Evolutionary conservation across 2,329 filamentous ascomycete genomes (phyloP), one percentile per base, ranked within the genome.

Genomic region (Metarhizium rileyi): DNA sequence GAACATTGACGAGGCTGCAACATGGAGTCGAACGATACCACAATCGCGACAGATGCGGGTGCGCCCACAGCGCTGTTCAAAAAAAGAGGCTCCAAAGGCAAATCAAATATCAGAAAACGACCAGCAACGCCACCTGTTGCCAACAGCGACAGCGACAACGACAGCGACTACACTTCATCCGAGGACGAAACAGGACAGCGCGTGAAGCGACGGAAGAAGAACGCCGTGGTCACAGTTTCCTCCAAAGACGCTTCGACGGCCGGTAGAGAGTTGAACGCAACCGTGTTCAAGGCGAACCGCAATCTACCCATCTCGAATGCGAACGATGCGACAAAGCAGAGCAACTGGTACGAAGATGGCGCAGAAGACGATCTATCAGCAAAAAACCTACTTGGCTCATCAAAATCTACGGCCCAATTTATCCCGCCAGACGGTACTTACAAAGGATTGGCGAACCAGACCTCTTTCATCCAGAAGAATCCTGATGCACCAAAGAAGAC

Each of bases 321-420:
- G 59, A 91, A 91, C 65, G 90, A 96, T 64, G 91, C 93, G 20
- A 97, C 91, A 1, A 95, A 94, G 61, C 78, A 83, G 41, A 85
- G 79, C 50, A 87, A 95, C 64, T 96, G 90, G 90, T 93, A 86
- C 67, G 90, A 95, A 53, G 87, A 91, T 52, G 74, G 76, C n/a
- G 69, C 73, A 23, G 68, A 71, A 43, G 75, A 76, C 44, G 63
- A 62, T 1, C 52, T 71, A 5, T 71, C 71, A 4, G 57, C 67
- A 3, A 72, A 82, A 62, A 81, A 75, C 49, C 72, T 84, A 0
- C 70, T 84, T 18, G 81, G 79, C 9, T 80, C 72, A 30, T 79
- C 79, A 22, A 70, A 77, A 30, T 54, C 67, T 51, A 54, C 62
- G 6, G 51, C 65, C 8, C 63, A 63, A 23, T 66, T 63, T 49